These are phyloP conservation scores for carrot (Daucus carota) DNA, from an alignment of 129 eudicot genomes.

Conservation along the genomic window DH1_v3.0 NC_030385.2:44311001-44311500, in stretches of 20 bases:
- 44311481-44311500: conserved; percentile 51
- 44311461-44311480: conserved; percentile 51
- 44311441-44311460: conserved; percentile 48
- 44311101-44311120: conserved; percentile 62
- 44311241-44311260: conserved; percentile 85
- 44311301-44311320: conserved; percentile 77
- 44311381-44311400: conserved; percentile 21
- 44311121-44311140: neutral
- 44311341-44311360: conserved; percentile 70
- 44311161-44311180: neutral
- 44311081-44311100: conserved; percentile 50
- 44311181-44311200: neutral
- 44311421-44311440: conserved; percentile 55
- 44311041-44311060: conserved; percentile 9
- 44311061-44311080: conserved; percentile 57
- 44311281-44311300: conserved; percentile 83
- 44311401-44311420: conserved; percentile 1
- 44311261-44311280: conserved; percentile 69
- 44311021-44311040: conserved; percentile 37
- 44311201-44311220: conserved; percentile 51
- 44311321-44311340: conserved; percentile 25
- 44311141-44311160: neutral
- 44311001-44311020: conserved; percentile 1
- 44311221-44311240: conserved; percentile 47
- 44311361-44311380: conserved; percentile 38